These are phyloP conservation scores for Dothideomycetes sp. DNA, from an alignment of 2,329 filamentous ascomycete genomes.

Conservation along the genomic window DNA sequence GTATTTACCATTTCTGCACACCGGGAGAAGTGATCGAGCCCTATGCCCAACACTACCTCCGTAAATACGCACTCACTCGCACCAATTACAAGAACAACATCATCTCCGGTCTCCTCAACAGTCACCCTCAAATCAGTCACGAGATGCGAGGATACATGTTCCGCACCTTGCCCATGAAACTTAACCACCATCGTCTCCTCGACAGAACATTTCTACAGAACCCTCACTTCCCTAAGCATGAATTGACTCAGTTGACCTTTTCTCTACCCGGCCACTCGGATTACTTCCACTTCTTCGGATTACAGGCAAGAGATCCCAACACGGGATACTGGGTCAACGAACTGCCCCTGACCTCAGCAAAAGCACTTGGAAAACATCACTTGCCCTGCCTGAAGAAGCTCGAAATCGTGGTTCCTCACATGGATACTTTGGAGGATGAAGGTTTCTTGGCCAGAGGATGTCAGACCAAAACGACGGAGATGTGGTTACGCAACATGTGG, in stretches of 20 bases:
- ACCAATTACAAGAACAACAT: slow-evolving; percentile 10
- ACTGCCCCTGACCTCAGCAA: background rate
- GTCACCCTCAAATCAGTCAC: slow-evolving; percentile 17
- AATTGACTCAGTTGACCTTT: slow-evolving; percentile 19
- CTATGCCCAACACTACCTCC: background rate
- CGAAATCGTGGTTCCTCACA: slow-evolving; percentile 15
- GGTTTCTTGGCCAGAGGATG: slow-evolving; percentile 15
- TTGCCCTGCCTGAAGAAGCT: slow-evolving; percentile 16
- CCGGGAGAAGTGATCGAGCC: slow-evolving; percentile 3
- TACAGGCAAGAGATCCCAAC: background rate
- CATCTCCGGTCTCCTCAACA: slow-evolving; percentile 13
- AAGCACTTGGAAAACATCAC: slow-evolving; percentile 10
- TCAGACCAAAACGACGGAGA: slow-evolving; percentile 18
- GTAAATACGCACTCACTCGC: background rate
- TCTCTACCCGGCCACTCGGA: slow-evolving; percentile 16
- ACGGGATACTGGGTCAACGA: background rate
- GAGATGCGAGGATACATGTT: slow-evolving; percentile 20
- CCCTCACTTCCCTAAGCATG: background rate
- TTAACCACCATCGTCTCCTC: slow-evolving; percentile 16
- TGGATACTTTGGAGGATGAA: background rate
- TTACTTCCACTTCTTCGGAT: slow-evolving; percentile 21
- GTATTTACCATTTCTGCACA: slow-evolving; percentile 17
- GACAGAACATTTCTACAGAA: slow-evolving; percentile 14
- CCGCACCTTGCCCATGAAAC: slow-evolving; percentile 15
- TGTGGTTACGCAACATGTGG: slow-evolving; percentile 19